Percentiles rank a stretch among this genome's conserved stretches.
phyloP scores from a whole-genome alignment of 148 eudicot genomes.

The Tetragonia tetragonoides region DNA sequence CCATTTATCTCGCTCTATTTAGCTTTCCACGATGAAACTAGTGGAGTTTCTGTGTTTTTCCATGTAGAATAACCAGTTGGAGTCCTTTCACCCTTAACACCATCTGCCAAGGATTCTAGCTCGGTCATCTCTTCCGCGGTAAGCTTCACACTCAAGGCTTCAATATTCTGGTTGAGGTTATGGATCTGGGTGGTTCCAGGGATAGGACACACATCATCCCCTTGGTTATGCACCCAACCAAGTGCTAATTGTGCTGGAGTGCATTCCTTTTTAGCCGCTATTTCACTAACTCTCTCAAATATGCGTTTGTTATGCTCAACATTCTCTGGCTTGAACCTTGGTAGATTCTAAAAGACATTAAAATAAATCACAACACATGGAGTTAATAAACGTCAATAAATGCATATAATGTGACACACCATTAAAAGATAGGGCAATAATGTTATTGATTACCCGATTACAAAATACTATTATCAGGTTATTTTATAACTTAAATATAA shows the following conservation, averaged over 20 bases:
- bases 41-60: slow-evolving; percentile 37
- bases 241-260: slow-evolving; percentile 40
- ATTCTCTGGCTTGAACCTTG: slow-evolving; percentile 40
- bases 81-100: slow-evolving; percentile 35
- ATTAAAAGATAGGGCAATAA: too few species aligned
- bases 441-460: too few species aligned
- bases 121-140: slow-evolving; percentile 36
- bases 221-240: slow-evolving; percentile 46
- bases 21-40: slow-evolving; percentile 35
- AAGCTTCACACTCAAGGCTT: slow-evolving; percentile 33
- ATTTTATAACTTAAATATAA: too few species aligned
- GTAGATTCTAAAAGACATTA: slow-evolving; percentile 23
- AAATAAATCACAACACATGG: background rate
- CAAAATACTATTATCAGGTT: too few species aligned
- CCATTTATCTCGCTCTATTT: background rate
- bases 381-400: too few species aligned
- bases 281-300: slow-evolving; percentile 33
- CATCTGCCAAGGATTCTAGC: slow-evolving; percentile 27
- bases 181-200: slow-evolving; percentile 47
- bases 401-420: too few species aligned
- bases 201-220: slow-evolving; percentile 39
- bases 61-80: slow-evolving; percentile 12
- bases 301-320: slow-evolving; percentile 37
- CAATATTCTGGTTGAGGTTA: slow-evolving; percentile 39
- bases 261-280: slow-evolving; percentile 37